Base-by-base conservation (phyloP, 495 filamentous ascomycete species). In the Tricharina praecox region DNA sequence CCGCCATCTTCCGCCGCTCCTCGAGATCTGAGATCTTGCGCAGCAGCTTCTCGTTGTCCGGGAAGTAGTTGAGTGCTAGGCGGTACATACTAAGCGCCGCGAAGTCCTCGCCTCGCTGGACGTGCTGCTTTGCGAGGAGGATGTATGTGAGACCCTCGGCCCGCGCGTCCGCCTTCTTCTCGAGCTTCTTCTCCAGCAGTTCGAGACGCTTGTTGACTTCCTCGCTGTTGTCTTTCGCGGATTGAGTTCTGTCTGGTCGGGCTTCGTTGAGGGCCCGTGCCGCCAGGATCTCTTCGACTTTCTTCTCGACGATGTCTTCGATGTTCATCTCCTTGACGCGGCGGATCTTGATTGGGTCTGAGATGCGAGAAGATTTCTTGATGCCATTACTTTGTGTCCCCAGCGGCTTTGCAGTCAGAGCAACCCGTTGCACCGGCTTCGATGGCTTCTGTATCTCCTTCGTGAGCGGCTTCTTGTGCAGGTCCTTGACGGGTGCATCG, bases 71-170 rank as follows among this genome's bases (percentile, higher is more conserved):
- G 24, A 82, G 63, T 1, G 90, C 90, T 28, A 84, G 66, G 59
- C 85, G 77, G 52, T 92, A 95, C 77, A 92, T 86, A 55, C 71
- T 78, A 53, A 97, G 61, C 0, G 87, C 85, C 20, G 75, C 82
- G 3, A 66, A 64, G 37, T 88, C 75, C 50, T 95, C 83, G 0
- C 85, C 85, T 1, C 79, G 70, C 21, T 78, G 81, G 50, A 82
- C 82, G 53, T 93, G 85, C 55, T 95, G 85, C 52, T 90, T 85
- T 0, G 85, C 90, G 74, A 93, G 87, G 13, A 95, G 69, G 45
- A 95, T 62, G 53, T 79, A 85, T 0, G 81, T 82, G 15, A 95
- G 60, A 0, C 87, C 88, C 50, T 94, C 81, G 0, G 82, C 75
- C 39, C 81, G 70, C 3, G 69, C 67, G 58, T 88, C 81, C 37